phyloP scores from a whole-genome alignment of 805 yeast genomes.

The Huiozyma sinensis region DNA sequence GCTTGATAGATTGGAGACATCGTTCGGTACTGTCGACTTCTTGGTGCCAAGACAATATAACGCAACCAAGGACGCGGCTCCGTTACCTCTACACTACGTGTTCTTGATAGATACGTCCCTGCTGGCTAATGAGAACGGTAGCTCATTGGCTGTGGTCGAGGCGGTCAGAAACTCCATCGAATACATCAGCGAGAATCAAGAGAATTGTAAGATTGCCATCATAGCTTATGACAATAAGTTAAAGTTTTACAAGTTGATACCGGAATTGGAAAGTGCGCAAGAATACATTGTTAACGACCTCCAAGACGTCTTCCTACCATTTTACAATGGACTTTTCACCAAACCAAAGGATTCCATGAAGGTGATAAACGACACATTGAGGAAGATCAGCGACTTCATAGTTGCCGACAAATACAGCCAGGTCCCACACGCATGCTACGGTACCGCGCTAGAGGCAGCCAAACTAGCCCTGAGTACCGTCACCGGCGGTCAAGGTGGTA shows the following conservation, averaged over 20 bases:
- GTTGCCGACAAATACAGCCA: slow-evolving; percentile 20
- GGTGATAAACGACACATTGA: slow-evolving; percentile 58
- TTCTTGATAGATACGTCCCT: slow-evolving; percentile 67
- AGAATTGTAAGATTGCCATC: slow-evolving; percentile 50
- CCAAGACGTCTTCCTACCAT: slow-evolving; percentile 55
- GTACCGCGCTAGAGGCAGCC: slow-evolving; percentile 69
- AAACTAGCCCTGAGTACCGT: slow-evolving; percentile 44
- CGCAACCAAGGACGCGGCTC: slow-evolving; percentile 30
- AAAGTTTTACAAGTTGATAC: slow-evolving; percentile 61
- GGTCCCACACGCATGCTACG: slow-evolving; percentile 54
- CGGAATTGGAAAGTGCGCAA: slow-evolving; percentile 44
- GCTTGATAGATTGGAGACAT: slow-evolving; percentile 40
- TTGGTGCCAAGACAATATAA: slow-evolving; percentile 68
- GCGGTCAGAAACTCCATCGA: slow-evolving; percentile 51
- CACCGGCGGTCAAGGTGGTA: slow-evolving; percentile 62
- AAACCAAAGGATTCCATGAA: slow-evolving; percentile 58
- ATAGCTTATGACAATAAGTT: slow-evolving; percentile 64
- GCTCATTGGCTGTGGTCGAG: slow-evolving; percentile 45
- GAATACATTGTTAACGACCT: slow-evolving; percentile 58
- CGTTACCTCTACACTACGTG: slow-evolving; percentile 52
- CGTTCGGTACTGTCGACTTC: slow-evolving; percentile 76
- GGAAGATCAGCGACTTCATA: slow-evolving; percentile 33
- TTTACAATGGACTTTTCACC: slow-evolving; percentile 65
- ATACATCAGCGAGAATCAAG: slow-evolving; percentile 23
- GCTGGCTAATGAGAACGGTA: slow-evolving; percentile 47